Evolutionary conservation across 2,329 filamentous ascomycete genomes (phyloP), one percentile per base, ranked within the genome.

Genomic region (Sphaerulina vaccinii): DNA sequence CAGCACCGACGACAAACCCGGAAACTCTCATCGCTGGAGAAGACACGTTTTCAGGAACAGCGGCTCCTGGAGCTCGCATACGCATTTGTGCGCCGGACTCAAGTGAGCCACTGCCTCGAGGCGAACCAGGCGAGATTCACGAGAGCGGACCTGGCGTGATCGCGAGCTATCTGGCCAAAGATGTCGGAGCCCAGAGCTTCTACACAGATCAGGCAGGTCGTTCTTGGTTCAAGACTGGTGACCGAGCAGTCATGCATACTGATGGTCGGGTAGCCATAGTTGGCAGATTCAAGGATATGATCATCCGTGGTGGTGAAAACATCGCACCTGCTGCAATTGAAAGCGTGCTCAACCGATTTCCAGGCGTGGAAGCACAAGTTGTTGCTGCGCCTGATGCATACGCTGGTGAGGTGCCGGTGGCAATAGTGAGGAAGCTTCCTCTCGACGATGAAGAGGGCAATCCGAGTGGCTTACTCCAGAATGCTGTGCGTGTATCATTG

Each of bases 201-300:
- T 35, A 35, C 32, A 15, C 13, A 5, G 52, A 46, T 16, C 22
- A 48, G 7, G 22, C 16, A 13, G 49, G 44, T 4, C 39, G 42
- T 7, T n/a, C n/a, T n/a, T 60, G 57, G 57, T 56, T 60, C 39
- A 49, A 47, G 18, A 60, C 57, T 19, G 57, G 57, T 11, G 57
- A 60, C 44, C 19, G 42, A 11, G 57, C 52, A 5, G 18, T 58
- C 23, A 51, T 58, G 32, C 38, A 47, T 21, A 32, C 29, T 7
- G 10, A 32, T 6, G 47, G 51, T 10, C 27, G 49, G 6, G 38
- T 58, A 5, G 56, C 44, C 27, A 44, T 60, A 29, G 37, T 58
- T 16, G 57, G 56, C 9, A 38, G 57, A 5, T 19, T 27, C 0
- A 58, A 58, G 35, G 48, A 57, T 18, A 45, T 55, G 16, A 57